phyloP scores from a whole-genome alignment of 345 rosid species.

The Salix exigua region DNA sequence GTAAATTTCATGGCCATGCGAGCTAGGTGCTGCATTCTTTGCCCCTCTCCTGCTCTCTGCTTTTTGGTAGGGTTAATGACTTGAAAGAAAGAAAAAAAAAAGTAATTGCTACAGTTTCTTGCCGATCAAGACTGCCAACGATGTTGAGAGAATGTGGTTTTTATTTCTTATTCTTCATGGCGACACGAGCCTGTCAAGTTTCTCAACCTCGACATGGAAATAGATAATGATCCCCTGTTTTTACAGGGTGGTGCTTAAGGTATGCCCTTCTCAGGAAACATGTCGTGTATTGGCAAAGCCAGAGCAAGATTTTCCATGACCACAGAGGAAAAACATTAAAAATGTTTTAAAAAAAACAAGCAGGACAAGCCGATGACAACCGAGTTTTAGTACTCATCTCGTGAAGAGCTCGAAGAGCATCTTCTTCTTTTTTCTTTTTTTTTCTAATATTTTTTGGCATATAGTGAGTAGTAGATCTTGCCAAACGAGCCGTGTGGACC shows the following conservation, averaged over 20 bases:
- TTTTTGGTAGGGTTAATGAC: background rate
- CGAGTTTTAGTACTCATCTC: background rate
- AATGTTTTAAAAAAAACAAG: background rate
- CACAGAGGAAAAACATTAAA: background rate
- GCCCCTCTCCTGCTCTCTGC: background rate
- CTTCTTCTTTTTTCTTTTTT: background rate
- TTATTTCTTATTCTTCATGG: constrained; percentile 2
- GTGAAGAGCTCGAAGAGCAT: background rate
- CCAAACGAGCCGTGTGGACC: too few species aligned
- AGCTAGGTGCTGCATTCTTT: background rate
- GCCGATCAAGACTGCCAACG: constrained; percentile 1
- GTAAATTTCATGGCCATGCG: too few species aligned
- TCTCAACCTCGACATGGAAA: constrained; percentile 8
- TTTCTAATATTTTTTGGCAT: background rate
- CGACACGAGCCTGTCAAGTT: constrained; percentile 10
- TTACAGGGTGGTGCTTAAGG: constrained; percentile 1
- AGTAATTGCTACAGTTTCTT: background rate
- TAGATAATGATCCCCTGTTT: constrained; percentile 7
- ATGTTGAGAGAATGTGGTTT: background rate
- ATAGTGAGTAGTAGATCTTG: too few species aligned
- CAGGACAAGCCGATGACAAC: background rate
- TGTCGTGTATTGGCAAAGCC: too few species aligned
- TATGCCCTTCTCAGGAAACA: too few species aligned
- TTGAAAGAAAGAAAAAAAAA: too few species aligned
- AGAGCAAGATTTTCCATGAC: background rate